Conservation (phyloP, 208 protist species). For the Blastocrithidia nonstop region DNA sequence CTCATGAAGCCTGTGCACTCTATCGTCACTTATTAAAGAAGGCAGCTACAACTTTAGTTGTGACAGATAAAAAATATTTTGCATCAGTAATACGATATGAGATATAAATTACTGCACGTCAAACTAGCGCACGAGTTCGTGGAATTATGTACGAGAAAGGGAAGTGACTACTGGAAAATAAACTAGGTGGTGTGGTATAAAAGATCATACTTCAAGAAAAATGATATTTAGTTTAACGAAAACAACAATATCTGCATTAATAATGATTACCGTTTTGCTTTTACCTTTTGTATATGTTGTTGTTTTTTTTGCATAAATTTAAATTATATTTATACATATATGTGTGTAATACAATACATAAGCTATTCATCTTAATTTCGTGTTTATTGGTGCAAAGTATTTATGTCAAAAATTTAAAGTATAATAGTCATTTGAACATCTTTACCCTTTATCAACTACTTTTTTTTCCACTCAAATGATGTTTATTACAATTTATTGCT, state of each 20-base stretch:
- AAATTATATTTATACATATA: slow-evolving; percentile 7
- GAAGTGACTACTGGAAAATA: slow-evolving; percentile 60
- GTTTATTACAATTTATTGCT: too few relatives aligned
- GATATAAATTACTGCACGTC: slow-evolving; percentile 75
- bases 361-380: too few relatives aligned
- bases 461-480: too few relatives aligned
- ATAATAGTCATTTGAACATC: too few relatives aligned
- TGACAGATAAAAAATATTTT: slow-evolving; percentile 69
- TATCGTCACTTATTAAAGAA: slow-evolving; percentile 62
- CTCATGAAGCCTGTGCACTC: slow-evolving; percentile 31
- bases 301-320: slow-evolving; percentile 4
- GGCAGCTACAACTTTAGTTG: slow-evolving; percentile 18
- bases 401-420: too few relatives aligned
- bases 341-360: neutral
- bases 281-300: slow-evolving; percentile 4
- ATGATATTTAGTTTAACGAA: neutral
- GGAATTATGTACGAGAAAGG: slow-evolving; percentile 86
- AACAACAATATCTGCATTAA: neutral
- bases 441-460: too few relatives aligned
- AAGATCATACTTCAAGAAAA: neutral
- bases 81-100: slow-evolving; percentile 56
- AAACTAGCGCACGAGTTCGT: slow-evolving; percentile 71
- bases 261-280: neutral
- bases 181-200: slow-evolving; percentile 67
- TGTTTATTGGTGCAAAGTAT: too few relatives aligned